A percentile compares a stretch with the other conserved stretches of the same genome.
Evolutionary conservation across 2,329 filamentous ascomycete genomes (phyloP).

Genomic region (Epichloe typhina): DNA sequence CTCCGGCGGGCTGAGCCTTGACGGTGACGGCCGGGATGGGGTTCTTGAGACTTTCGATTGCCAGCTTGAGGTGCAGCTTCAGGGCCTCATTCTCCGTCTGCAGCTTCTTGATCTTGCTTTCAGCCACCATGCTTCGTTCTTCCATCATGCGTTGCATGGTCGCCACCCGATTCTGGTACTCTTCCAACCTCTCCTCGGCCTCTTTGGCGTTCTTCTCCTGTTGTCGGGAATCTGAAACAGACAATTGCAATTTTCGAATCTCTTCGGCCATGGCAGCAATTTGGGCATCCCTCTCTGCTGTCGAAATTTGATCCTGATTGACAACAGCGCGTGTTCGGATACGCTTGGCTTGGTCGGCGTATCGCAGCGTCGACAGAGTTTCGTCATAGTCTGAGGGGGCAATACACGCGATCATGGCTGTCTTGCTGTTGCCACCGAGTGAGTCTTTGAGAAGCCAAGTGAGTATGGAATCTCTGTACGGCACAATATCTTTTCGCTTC

Average conservation of each 20-base stretch:
- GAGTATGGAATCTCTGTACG: conserved; percentile 79
- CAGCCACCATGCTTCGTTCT: conserved; percentile 76
- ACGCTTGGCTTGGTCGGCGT: conserved; percentile 93
- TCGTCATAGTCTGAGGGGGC: conserved; percentile 94
- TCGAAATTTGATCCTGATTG: conserved; percentile 89
- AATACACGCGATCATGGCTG: conserved; percentile 98
- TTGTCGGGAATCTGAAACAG: conserved; percentile 48
- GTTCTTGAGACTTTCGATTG: conserved; percentile 76
- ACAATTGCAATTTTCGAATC: conserved; percentile 75
- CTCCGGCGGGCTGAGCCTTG: conserved; percentile 12
- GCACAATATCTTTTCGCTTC: conserved; percentile 56
- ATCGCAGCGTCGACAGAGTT: conserved; percentile 87
- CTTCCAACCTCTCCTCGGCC: conserved; percentile 75
- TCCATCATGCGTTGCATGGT: conserved; percentile 95
- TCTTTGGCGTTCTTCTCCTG: conserved; percentile 65
- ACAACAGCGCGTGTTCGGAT: conserved; percentile 90
- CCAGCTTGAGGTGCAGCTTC: conserved; percentile 75
- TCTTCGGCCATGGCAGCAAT: conserved; percentile 92
- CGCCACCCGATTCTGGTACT: conserved; percentile 83
- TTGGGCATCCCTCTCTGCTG: conserved; percentile 91
- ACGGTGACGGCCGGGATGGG: conserved; percentile 58
- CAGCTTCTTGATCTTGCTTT: conserved; percentile 85
- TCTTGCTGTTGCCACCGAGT: conserved; percentile 92
- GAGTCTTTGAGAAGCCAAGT: conserved; percentile 90
- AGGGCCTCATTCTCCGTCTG: conserved; percentile 85